These are phyloP conservation scores for Sicyos edulis DNA, from an alignment of 306 rosid genomes.

Conservation along the genomic window DNA sequence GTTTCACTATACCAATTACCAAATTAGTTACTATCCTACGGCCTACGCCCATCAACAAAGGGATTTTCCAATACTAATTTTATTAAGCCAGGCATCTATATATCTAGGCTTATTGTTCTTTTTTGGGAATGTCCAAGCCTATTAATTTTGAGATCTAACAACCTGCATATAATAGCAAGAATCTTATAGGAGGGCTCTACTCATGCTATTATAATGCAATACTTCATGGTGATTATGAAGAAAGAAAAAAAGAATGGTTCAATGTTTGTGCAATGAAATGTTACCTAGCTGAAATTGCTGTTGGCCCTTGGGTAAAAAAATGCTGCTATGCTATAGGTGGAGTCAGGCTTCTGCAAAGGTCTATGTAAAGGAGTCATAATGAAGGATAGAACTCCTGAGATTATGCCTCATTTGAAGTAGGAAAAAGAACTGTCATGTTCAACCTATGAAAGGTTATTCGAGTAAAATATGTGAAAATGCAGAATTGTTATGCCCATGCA, in stretches of 20 bases:
- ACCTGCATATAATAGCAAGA: not conserved
- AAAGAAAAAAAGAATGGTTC: not conserved
- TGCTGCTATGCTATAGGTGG: no score
- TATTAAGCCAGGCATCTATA: not conserved
- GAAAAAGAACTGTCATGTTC: not conserved
- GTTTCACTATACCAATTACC: slow-evolving; percentile 1
- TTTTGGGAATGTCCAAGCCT: not conserved
- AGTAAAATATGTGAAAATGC: not conserved
- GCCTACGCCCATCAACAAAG: not conserved
- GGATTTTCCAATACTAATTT: not conserved
- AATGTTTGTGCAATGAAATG: not conserved
- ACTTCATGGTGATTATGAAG: not conserved
- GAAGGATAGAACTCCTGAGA: not conserved
- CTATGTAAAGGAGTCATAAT: not conserved
- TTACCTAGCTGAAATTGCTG: not conserved
- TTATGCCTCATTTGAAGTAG: not conserved
- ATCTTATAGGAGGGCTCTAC: not conserved
- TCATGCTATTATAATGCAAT: no score
- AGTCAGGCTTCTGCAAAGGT: not conserved
- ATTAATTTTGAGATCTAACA: not conserved
- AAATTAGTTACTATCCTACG: slow-evolving; percentile 14
- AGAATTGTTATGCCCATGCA: not conserved
- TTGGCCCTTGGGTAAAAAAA: not conserved
- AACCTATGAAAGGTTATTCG: not conserved
- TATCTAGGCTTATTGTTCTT: not conserved